phyloP scores from a whole-genome alignment of 768 basidiomycete species.

The Kwoniella sp. region DNA sequence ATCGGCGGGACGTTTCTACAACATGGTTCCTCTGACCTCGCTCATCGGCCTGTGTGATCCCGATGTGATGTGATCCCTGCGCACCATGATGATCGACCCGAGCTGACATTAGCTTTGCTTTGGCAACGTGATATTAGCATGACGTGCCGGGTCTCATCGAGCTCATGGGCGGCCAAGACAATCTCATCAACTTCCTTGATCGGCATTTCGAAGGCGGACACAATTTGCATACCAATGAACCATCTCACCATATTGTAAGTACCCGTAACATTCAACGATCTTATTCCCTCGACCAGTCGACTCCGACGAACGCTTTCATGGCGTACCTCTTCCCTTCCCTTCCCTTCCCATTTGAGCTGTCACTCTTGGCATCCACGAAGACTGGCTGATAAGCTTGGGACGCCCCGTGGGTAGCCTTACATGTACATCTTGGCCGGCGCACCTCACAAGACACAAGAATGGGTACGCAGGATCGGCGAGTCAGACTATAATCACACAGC shows the following conservation, averaged over 20 bases:
- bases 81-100: too few species aligned
- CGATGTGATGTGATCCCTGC: neutral
- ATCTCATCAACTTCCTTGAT: slow-evolving; percentile 65
- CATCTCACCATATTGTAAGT: slow-evolving; percentile 72
- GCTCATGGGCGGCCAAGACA: slow-evolving; percentile 67
- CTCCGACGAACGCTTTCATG: too few species aligned
- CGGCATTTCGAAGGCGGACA: slow-evolving; percentile 61
- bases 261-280: neutral
- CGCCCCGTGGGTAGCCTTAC: too few species aligned
- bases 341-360: too few species aligned
- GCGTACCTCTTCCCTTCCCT: too few species aligned
- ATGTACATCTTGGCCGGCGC: slow-evolving; percentile 74
- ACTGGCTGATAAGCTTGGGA: too few species aligned
- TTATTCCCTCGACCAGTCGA: too few species aligned
- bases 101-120: neutral
- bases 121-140: slow-evolving; percentile 59
- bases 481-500: slow-evolving; percentile 70
- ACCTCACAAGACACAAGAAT: slow-evolving; percentile 70
- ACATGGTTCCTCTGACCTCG: too few species aligned
- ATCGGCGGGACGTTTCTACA: neutral
- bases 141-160: slow-evolving; percentile 67
- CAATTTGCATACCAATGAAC: slow-evolving; percentile 84
- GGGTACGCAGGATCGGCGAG: slow-evolving; percentile 68
- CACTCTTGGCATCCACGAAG: too few species aligned
- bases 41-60: too few species aligned